These are phyloP conservation scores for Pseudogymnoascus sp. DNA, from an alignment of 2,329 filamentous ascomycete genomes.

Conservation along the genomic window DNA sequence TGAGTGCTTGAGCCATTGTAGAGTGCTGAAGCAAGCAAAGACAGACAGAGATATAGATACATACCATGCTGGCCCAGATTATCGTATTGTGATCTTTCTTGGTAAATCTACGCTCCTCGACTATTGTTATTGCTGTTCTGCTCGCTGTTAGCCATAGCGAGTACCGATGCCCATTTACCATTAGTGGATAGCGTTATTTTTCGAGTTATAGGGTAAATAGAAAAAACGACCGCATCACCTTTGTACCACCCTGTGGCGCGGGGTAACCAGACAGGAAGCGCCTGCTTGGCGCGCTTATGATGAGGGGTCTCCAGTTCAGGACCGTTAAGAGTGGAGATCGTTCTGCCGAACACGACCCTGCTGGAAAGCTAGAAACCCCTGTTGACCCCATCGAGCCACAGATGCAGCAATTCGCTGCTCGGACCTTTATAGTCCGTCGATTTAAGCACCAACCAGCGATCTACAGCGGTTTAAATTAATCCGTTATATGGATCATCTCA, in stretches of 20 bases:
- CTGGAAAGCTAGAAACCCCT: neutral
- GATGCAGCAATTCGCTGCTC: neutral
- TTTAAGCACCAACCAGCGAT: neutral
- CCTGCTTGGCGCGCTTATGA: too few relatives aligned
- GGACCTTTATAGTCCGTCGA: neutral
- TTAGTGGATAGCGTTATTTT: neutral
- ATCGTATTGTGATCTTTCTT: neutral
- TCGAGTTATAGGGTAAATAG: neutral
- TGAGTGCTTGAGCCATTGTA: neutral
- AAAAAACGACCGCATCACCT: too few relatives aligned
- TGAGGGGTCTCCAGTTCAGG: neutral
- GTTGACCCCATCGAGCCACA: neutral
- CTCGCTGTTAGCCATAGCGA: neutral
- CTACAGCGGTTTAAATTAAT: neutral
- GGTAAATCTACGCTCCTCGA: neutral
- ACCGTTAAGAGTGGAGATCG: neutral
- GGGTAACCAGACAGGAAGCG: too few relatives aligned
- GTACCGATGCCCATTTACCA: neutral
- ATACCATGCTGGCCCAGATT: neutral
- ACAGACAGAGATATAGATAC: neutral
- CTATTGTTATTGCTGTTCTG: neutral
- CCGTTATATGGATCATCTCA: conserved; percentile 2
- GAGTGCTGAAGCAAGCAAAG: neutral
- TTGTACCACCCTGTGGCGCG: too few relatives aligned
- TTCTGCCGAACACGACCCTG: neutral